These are phyloP conservation scores for Hymenoscyphus salicellus DNA, from an alignment of 2,329 filamentous ascomycete species.

Conservation along the genomic window DNA sequence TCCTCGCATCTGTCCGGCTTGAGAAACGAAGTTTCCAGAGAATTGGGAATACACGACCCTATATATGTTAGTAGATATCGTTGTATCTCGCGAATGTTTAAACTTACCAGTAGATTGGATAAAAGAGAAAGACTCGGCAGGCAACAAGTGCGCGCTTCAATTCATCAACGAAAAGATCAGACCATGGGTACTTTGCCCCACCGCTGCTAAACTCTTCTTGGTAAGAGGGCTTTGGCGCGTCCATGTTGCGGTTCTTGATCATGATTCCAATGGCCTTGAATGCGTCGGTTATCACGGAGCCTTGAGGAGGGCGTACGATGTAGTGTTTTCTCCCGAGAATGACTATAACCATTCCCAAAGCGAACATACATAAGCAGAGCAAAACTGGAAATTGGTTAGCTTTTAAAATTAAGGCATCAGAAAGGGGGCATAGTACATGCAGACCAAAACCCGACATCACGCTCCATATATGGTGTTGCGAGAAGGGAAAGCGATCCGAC, in stretches of 20 bases:
- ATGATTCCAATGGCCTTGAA: slow-evolving; percentile 60
- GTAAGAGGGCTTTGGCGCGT: slow-evolving; percentile 63
- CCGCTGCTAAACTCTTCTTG: slow-evolving; percentile 48
- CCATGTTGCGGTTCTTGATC: slow-evolving; percentile 45
- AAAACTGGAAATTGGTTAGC: slow-evolving; percentile 25
- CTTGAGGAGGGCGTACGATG: slow-evolving; percentile 52
- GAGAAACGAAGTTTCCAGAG: slow-evolving; percentile 61
- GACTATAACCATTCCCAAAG: slow-evolving; percentile 50
- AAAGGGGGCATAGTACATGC: background rate
- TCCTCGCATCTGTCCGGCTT: slow-evolving; percentile 52
- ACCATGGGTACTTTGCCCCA: slow-evolving; percentile 15
- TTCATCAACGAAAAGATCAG: slow-evolving; percentile 70
- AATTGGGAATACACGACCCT: slow-evolving; percentile 52
- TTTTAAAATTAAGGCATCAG: background rate
- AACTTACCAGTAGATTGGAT: slow-evolving; percentile 55
- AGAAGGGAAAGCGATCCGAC: slow-evolving; percentile 53
- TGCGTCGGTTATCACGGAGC: slow-evolving; percentile 62
- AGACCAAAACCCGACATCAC: slow-evolving; percentile 49
- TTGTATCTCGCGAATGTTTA: background rate
- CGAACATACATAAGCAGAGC: slow-evolving; percentile 50
- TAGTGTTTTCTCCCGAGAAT: slow-evolving; percentile 56
- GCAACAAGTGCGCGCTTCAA: slow-evolving; percentile 55
- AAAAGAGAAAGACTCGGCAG: slow-evolving; percentile 58
- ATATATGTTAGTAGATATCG: background rate
- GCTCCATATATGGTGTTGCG: slow-evolving; percentile 42